phyloP scores from a whole-genome alignment of 768 basidiomycete species.

The Crassisporium funariophilum region DNA sequence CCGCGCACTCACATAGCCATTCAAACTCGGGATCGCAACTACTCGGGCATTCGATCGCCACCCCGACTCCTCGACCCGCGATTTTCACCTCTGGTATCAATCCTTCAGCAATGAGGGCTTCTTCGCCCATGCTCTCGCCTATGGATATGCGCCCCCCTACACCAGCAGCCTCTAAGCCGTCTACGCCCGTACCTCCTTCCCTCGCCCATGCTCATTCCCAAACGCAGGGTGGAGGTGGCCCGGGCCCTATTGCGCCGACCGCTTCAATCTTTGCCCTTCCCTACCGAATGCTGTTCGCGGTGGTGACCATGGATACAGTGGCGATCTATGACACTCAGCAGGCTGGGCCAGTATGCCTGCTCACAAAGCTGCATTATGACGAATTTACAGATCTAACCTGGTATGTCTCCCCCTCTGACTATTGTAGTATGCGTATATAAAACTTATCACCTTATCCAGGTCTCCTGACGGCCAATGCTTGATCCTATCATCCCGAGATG shows the following conservation, averaged over 20 bases:
- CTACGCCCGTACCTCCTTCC: slow-evolving; percentile 43
- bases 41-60: slow-evolving; percentile 43
- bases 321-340: slow-evolving; percentile 98
- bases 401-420: slow-evolving; percentile 46
- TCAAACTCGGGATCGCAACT: no score
- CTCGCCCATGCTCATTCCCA: slow-evolving; percentile 14
- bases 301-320: slow-evolving; percentile 95
- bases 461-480: slow-evolving; percentile 94
- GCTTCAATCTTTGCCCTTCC: slow-evolving; percentile 85
- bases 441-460: slow-evolving; percentile 47
- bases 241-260: slow-evolving; percentile 25
- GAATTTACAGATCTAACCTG: slow-evolving; percentile 97
- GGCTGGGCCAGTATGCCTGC: slow-evolving; percentile 84
- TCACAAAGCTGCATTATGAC: slow-evolving; percentile 95
- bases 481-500: slow-evolving; percentile 90
- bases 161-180: slow-evolving; percentile 59
- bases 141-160: slow-evolving; percentile 59
- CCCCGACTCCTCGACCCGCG: slow-evolving; percentile 50
- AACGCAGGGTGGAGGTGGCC: slow-evolving; percentile 6
- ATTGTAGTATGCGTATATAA: slow-evolving; percentile 2
- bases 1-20: slow-evolving; percentile 23
- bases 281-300: slow-evolving; percentile 93
- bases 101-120: slow-evolving; percentile 18
- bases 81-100: slow-evolving; percentile 25
- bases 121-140: slow-evolving; percentile 61